phyloP scores from a whole-genome alignment of 305 asterid genomes.

The Fraxinus sp. region DNA sequence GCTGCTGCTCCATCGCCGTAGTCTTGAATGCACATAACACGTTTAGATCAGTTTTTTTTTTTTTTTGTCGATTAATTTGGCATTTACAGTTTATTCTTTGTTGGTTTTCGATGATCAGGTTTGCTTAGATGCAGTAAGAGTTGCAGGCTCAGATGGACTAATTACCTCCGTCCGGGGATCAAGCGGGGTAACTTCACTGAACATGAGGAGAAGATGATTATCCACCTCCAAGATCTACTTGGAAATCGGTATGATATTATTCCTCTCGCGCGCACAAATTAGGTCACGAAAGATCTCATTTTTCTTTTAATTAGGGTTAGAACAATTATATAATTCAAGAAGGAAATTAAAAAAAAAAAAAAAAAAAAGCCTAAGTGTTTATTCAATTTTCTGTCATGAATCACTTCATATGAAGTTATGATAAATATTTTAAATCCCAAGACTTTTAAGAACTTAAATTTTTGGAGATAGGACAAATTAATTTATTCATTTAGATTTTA shows the following conservation, averaged over 20 bases:
- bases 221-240: slow-evolving; percentile 81
- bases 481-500: neutral
- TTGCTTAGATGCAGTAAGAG: slow-evolving; percentile 85
- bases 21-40: slow-evolving; percentile 26
- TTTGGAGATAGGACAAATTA: neutral
- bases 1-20: slow-evolving; percentile 24
- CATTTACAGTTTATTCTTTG: neutral
- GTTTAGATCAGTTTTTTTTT: neutral
- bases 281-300: neutral
- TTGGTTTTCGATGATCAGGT: slow-evolving; percentile 35
- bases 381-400: neutral
- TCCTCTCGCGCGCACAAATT: neutral
- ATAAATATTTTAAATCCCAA: neutral
- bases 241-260: slow-evolving; percentile 52
- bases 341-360: too few relatives aligned
- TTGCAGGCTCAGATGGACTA: slow-evolving; percentile 84
- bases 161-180: slow-evolving; percentile 84
- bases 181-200: slow-evolving; percentile 64
- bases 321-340: neutral
- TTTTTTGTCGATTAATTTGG: neutral
- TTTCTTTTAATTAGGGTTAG: slow-evolving; percentile 22
- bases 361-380: neutral
- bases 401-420: neutral
- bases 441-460: neutral
- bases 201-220: slow-evolving; percentile 68